A percentile compares a stretch with the other conserved stretches of the same genome.
Evolutionary conservation across 192 early-diverging fungal genomes (phyloP).

Genomic region (Podila verticillata): DNA sequence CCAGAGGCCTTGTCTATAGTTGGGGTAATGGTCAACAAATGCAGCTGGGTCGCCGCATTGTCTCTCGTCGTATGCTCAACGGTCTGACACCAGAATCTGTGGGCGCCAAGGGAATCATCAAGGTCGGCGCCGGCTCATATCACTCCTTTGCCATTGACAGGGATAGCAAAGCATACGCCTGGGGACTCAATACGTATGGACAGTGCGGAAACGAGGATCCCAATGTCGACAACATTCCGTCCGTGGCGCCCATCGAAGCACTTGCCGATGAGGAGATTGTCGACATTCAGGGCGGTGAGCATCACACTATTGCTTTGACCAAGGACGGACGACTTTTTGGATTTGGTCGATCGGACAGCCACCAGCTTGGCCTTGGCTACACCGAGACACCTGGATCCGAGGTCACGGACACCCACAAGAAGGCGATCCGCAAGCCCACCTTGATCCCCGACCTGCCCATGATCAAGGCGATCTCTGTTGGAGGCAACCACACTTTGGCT

Average conservation of each 20-base stretch:
- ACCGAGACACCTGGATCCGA: constrained; percentile 44
- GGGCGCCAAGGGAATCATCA: constrained; percentile 64
- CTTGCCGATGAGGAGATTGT: constrained; percentile 58
- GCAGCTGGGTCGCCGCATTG: constrained; percentile 86
- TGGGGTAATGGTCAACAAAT: constrained; percentile 93
- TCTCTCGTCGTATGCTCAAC: constrained; percentile 75
- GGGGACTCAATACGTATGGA: constrained; percentile 92
- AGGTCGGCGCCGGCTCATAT: constrained; percentile 83
- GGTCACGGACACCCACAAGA: constrained; percentile 56
- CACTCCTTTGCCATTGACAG: constrained; percentile 84
- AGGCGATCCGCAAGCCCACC: constrained; percentile 68
- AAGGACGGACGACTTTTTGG: constrained; percentile 77
- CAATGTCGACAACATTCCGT: constrained; percentile 58
- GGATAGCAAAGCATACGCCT: constrained; percentile 73
- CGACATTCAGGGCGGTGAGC: constrained; percentile 83
- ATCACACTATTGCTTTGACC: constrained; percentile 84
- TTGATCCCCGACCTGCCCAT: constrained; percentile 51
- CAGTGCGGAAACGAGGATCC: constrained; percentile 75
- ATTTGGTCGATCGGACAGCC: constrained; percentile 87
- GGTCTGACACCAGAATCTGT: constrained; percentile 66
- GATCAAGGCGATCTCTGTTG: constrained; percentile 65
- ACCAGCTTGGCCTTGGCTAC: constrained; percentile 78
- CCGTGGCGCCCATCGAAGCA: constrained; percentile 65
- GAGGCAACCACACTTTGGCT: constrained; percentile 69
- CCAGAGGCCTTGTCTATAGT: constrained; percentile 79